A percentile compares a stretch with the other conserved stretches of the same genome.
These are phyloP conservation scores for Eleusine coracana DNA, from an alignment of 176 grass and related monocot species.

Conservation along the genomic window DNA sequence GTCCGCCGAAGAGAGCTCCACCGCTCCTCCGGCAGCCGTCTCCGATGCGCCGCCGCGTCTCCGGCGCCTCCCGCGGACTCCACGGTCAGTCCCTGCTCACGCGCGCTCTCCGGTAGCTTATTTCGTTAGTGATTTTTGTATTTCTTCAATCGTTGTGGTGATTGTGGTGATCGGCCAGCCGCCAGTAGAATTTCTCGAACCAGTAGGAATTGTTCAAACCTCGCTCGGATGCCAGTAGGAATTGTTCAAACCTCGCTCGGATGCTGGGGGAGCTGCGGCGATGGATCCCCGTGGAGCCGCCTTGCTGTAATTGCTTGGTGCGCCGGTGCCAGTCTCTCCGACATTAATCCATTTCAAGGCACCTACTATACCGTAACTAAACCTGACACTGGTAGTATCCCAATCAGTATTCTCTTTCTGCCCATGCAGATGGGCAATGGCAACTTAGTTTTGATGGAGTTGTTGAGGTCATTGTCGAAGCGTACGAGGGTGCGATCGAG, in stretches of 20 bases:
- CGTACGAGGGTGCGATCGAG: neutral
- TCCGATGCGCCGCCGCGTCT: neutral
- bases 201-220: neutral
- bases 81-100: constrained; percentile 20
- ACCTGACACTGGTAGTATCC: neutral
- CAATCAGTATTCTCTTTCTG: neutral
- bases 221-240: neutral
- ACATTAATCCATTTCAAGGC: neutral
- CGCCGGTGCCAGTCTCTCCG: too few species aligned
- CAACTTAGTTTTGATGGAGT: neutral
- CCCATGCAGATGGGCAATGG: too few species aligned
- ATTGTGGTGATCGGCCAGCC: neutral
- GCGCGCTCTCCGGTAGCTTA: neutral
- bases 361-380: neutral
- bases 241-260: too few species aligned
- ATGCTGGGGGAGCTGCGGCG: neutral
- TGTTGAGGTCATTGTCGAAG: neutral
- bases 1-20: neutral
- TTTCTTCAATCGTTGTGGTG: neutral
- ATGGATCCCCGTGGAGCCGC: neutral
- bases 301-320: neutral
- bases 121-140: neutral
- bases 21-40: neutral
- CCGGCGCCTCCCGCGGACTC: constrained; percentile 8
- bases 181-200: neutral